Percentiles rank a stretch among this genome's conserved stretches.
phyloP scores from a whole-genome alignment of 2,329 filamentous ascomycete species.

The Exophiala mesophila region DNA sequence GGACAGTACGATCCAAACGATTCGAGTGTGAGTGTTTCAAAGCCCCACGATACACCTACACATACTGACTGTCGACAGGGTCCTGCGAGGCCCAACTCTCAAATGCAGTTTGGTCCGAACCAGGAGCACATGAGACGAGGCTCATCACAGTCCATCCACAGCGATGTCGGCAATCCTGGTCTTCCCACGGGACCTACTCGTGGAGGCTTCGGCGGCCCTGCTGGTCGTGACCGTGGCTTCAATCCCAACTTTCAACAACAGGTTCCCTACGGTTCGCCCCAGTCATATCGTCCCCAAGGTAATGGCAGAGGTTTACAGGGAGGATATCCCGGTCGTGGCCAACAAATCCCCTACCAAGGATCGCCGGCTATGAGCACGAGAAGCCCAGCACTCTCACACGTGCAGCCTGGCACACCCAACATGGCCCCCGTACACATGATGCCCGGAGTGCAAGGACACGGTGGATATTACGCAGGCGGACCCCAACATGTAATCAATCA shows the following conservation, averaged over 20 bases:
- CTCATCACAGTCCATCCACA: conserved; percentile 77
- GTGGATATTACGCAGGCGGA: conserved; percentile 52
- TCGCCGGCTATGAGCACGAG: conserved; percentile 61
- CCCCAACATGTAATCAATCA: conserved; percentile 57
- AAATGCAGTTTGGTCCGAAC: conserved; percentile 56
- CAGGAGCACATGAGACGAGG: conserved; percentile 77
- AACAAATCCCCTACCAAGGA: conserved; percentile 52
- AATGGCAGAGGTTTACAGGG: conserved; percentile 50
- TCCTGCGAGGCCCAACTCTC: conserved; percentile 64
- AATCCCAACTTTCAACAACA: conserved; percentile 48
- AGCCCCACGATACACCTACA: conserved; percentile 12
- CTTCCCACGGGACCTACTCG: conserved; percentile 50
- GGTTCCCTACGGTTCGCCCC: conserved; percentile 49
- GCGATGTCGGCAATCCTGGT: conserved; percentile 62
- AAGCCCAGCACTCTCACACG: conserved; percentile 62
- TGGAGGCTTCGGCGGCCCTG: conserved; percentile 49
- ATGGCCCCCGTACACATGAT: conserved; percentile 67
- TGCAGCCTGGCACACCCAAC: conserved; percentile 61
- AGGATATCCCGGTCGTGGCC: conserved; percentile 38
- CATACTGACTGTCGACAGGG: conserved; percentile 43
- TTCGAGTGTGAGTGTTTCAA: conserved; percentile 57
- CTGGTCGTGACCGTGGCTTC: conserved; percentile 55
- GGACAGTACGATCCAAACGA: conserved; percentile 72
- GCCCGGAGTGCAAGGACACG: conserved; percentile 58
- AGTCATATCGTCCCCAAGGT: conserved; percentile 47